Evolutionary conservation across 2,329 filamentous ascomycete species (phyloP), one percentile per base, ranked within the genome.

Genomic region (Trichoderma brevicompactum): DNA sequence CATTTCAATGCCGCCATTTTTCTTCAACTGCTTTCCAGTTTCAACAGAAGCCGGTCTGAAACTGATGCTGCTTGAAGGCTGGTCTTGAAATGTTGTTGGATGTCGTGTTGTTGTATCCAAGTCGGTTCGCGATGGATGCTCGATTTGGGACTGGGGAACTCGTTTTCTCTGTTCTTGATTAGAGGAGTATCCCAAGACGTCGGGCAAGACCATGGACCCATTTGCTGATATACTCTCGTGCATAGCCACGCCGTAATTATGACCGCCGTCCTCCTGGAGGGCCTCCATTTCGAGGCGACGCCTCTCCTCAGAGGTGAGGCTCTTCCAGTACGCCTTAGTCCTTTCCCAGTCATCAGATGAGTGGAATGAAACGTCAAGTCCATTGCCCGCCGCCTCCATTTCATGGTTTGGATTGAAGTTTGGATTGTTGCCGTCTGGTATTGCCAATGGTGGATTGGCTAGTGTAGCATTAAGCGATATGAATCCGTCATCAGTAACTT

Each of bases 381-480:
- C 46, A 8, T 46, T n/a, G 28, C 65, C 64, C 10, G 5, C 53
- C 44, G n/a, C 15, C 9, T 50, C n/a, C 7, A 5, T 44, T n/a
- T 41, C 28, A 12, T 44, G 32, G 12, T 5, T 62, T 44, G 38
- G 2, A 43, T 17, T 23, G 7, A 46, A 17, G 2, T 13, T 38
- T 5, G 32, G 10, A 2, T 23, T 17, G 28, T 23, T 43, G 46
- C 38, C 34, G n/a, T 23, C 28, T 7, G n/a, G 6, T 36, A 32
- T 10, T 17, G 32, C 3, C 15, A 48, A 13, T 12, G 48, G 32
- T 10, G 89, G 87, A 53, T 83, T 87, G 19, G 88, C 85, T 1
- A 92, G 83, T 8, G 93, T 85, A 10, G 91, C 91, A 74, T 93
- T 84, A 7, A 94, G 80, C 5, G 90, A 93, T 72, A 87, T 81